phyloP scores from a whole-genome alignment of 2,329 filamentous ascomycete species.

The Akanthomyces uredinophilus region DNA sequence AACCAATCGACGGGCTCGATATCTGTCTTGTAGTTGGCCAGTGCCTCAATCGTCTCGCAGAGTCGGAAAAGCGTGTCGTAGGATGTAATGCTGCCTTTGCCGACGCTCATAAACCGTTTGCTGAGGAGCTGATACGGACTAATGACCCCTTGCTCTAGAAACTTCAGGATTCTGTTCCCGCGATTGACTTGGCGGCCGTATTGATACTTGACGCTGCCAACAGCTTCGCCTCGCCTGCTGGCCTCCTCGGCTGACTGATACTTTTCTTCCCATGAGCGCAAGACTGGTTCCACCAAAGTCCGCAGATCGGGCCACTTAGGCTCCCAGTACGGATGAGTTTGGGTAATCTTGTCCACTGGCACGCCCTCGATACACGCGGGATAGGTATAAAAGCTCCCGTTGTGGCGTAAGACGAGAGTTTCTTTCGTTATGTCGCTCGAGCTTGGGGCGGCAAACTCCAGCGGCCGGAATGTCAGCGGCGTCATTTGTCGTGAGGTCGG shows the following conservation, averaged over 20 bases:
- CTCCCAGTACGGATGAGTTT: conserved; percentile 49
- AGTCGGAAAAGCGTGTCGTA: conserved; percentile 55
- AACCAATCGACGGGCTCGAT: conserved; percentile 52
- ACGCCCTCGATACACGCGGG: conserved; percentile 29
- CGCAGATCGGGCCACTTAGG: conserved; percentile 45
- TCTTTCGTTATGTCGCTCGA: conserved; percentile 39
- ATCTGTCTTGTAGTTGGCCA: conserved; percentile 49
- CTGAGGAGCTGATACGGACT: conserved; percentile 53
- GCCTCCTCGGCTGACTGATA: conserved; percentile 33
- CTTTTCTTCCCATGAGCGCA: conserved; percentile 46
- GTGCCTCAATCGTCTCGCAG: conserved; percentile 48
- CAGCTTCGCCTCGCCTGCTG: conserved; percentile 29
- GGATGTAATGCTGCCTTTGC: conserved; percentile 38
- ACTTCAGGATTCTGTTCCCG: conserved; percentile 47
- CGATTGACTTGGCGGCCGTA: conserved; percentile 53
- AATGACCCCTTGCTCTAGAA: conserved; percentile 45
- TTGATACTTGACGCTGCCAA: conserved; percentile 43
- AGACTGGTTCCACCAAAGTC: conserved; percentile 36
- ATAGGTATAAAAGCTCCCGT: conserved; percentile 45
- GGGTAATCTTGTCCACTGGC: conserved; percentile 11
- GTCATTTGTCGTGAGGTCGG: background rate
- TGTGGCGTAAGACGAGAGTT: conserved; percentile 41
- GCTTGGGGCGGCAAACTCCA: background rate
- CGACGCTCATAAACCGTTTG: conserved; percentile 43
- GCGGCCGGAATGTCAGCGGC: background rate